Evolutionary conservation across 129 eudicot genomes (phyloP), one percentile per base, ranked within the genome.

Genomic region (Centrapalus pauciflorus): DNA sequence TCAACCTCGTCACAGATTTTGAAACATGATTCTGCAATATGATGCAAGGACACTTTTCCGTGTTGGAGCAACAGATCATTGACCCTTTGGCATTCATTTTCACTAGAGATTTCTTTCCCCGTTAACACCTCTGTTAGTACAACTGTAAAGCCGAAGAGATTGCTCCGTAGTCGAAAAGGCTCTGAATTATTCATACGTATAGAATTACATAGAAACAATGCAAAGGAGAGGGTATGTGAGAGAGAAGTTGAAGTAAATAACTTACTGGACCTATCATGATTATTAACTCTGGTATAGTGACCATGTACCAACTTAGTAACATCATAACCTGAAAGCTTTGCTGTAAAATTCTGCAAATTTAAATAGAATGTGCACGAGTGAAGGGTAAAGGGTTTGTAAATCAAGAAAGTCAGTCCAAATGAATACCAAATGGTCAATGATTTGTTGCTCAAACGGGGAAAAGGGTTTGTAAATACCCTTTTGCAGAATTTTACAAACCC

Each of bases 271-370:
- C 49, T 14, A 61, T 29, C 12, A 20, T 0, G 0, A 2, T 50
- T 12, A 28, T 14, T 0, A 7, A 29, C 11, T 7, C 0, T 0
- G 13, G 29, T 2, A 50, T 49, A 66, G 35, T 3, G 1, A 48
- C 71, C 71, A 5, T 50, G 19, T 65, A 46, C 70, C 8, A 65
- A 9, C 17, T 14, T 27, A 26, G 40, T n/a, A 14, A 65, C 2
- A 6, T 67, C 73, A 37, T 67, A 67, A 67, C 29, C 37, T 33
- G 73, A 52, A 66, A 67, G 63, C 63, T 52, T 67, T 21, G 63
- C 37, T 0, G 73, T 67, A 50, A 32, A 67, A 21, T 67, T 52
- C 73, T 67, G 63, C 25, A 52, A 67, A 52, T 1, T 8, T 58
- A 4, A 4, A 19, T 7, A 51, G 14, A 9, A 23, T n/a, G 25